These are phyloP conservation scores for Trifolium subterraneum DNA, from an alignment of 306 rosid species.

Conservation along the genomic window DNA sequence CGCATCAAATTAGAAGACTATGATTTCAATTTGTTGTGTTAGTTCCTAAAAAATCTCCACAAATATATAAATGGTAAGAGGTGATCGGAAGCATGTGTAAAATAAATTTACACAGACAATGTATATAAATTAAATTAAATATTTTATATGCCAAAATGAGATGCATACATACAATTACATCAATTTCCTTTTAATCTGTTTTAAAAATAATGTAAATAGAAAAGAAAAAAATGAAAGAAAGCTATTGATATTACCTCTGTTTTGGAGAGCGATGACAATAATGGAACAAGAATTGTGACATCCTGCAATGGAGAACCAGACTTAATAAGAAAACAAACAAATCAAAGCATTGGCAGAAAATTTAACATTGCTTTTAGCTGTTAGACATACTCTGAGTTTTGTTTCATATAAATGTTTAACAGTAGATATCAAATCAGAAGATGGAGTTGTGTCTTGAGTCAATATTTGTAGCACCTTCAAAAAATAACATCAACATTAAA, in stretches of 20 bases:
- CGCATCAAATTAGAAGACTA: background rate
- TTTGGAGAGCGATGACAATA: slow-evolving; percentile 86
- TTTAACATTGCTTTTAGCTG: slow-evolving; percentile 28
- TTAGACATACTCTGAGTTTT: slow-evolving; percentile 71
- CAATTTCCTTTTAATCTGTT: background rate
- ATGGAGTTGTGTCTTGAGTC: slow-evolving; percentile 82
- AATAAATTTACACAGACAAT: background rate
- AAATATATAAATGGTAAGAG: background rate
- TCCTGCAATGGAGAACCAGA: slow-evolving; percentile 65
- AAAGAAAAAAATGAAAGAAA: slow-evolving; percentile 27
- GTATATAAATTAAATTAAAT: slow-evolving; percentile 8
- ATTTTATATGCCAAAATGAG: slow-evolving; percentile 19
- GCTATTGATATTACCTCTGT: slow-evolving; percentile 65
- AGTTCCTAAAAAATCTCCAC: background rate
- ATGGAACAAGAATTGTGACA: slow-evolving; percentile 95
- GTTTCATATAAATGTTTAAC: slow-evolving; percentile 92
- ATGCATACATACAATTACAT: background rate
- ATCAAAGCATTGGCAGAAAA: slow-evolving; percentile 32
- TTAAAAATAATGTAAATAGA: slow-evolving; percentile 23
- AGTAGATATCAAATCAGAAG: slow-evolving; percentile 85
- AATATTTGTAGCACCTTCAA: slow-evolving; percentile 88
- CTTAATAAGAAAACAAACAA: slow-evolving; percentile 39
- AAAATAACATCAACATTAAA: slow-evolving; percentile 38
- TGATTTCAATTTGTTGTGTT: background rate
- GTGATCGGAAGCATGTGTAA: background rate